Percentiles rank a stretch among this genome's conserved stretches.
phyloP scores from a whole-genome alignment of 768 basidiomycete species.

The Coprinopsis cinerea region DNA sequence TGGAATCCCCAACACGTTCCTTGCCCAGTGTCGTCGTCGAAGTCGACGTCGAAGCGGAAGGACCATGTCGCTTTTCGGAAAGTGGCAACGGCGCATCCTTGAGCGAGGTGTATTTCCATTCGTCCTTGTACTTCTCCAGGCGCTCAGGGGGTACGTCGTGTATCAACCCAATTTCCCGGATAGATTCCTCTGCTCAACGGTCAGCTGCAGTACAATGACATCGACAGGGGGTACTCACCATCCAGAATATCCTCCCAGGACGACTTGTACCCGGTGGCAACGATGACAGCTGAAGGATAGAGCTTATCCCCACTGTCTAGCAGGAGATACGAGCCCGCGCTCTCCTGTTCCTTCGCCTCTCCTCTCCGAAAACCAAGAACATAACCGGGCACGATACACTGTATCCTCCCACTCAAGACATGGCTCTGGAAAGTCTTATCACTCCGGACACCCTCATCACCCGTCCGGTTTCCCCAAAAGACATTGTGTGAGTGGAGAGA shows the following conservation, averaged over 20 bases:
- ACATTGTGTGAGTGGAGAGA: conserved; percentile 24
- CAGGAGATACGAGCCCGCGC: conserved; percentile 30
- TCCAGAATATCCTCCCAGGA: conserved; percentile 46
- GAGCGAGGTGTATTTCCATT: conserved; percentile 35
- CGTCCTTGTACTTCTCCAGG: conserved; percentile 2
- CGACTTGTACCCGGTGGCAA: conserved; percentile 55
- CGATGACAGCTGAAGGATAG: conserved; percentile 40
- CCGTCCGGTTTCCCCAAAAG: conserved; percentile 33
- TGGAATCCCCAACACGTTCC: conserved; percentile 9
- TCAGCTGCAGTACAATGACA: neutral
- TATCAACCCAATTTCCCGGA: conserved; percentile 41
- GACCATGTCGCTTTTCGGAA: neutral
- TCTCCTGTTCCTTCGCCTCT: conserved; percentile 10
- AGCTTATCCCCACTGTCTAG: conserved; percentile 37
- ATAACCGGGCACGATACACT: conserved; percentile 38
- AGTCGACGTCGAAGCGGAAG: neutral
- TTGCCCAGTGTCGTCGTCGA: neutral
- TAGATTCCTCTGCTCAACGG: conserved; percentile 35
- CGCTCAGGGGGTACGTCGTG: conserved; percentile 26
- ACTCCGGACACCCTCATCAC: conserved; percentile 48
- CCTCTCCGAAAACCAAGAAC: conserved; percentile 26
- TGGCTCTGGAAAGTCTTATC: conserved; percentile 45
- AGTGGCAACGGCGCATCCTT: conserved; percentile 28
- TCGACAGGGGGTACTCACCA: conserved; percentile 8
- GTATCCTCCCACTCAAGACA: conserved; percentile 42